Percentiles rank a stretch among this genome's conserved stretches.
These are phyloP conservation scores for Echinochloa phyllopogon DNA, from an alignment of 176 grass and related monocot genomes.

Conservation along the genomic window DNA sequence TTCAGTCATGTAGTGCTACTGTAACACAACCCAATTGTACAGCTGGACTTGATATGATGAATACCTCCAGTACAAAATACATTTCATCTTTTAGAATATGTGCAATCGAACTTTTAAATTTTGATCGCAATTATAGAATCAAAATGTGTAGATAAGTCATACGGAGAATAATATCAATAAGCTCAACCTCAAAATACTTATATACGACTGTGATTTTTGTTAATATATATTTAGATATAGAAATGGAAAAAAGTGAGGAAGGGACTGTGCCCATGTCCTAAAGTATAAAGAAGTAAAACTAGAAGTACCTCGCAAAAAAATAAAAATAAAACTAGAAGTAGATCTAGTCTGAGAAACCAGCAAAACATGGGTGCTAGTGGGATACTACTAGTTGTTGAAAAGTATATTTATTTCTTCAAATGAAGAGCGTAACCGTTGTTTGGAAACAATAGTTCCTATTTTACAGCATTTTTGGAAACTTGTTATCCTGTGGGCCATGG, in stretches of 20 bases:
- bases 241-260: not conserved
- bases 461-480: not conserved
- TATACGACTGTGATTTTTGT: not conserved
- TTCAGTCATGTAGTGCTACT: not conserved
- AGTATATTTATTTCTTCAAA: not conserved
- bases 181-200: not conserved
- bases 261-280: not conserved
- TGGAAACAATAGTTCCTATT: not conserved
- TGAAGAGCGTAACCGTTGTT: not conserved
- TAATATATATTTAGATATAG: not conserved
- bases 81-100: constrained; percentile 3
- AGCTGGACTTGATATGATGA: not conserved
- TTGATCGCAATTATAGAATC: not conserved
- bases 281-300: not conserved
- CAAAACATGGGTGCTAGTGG: not conserved
- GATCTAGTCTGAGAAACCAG: constrained; percentile 1
- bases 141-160: not conserved
- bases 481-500: not conserved
- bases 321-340: not conserved
- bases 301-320: too few species aligned
- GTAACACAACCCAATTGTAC: not conserved
- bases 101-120: not conserved
- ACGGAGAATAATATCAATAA: not conserved
- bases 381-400: not conserved
- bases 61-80: not conserved